Evolutionary conservation across 2,329 filamentous ascomycete species (phyloP).

Genomic region (Rhexocercosporidium sp.): DNA sequence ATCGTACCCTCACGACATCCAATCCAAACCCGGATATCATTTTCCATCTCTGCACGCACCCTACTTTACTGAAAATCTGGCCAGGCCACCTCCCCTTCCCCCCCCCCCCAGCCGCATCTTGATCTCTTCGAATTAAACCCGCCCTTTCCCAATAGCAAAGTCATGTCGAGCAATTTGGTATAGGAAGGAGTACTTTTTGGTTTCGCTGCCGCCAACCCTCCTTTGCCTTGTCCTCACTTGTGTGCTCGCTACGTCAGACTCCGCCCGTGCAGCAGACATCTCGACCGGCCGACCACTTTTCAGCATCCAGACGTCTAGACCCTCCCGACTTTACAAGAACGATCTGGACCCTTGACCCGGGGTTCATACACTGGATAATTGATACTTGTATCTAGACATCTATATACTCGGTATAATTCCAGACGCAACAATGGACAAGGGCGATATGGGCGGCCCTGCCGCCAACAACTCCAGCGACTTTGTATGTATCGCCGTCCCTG

Average conservation of each 20-base stretch:
- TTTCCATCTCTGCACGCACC: not conserved
- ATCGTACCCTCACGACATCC: not conserved
- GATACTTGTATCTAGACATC: no score
- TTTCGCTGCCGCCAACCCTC: not conserved
- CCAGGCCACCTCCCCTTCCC: not conserved
- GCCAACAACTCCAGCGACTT: constrained; percentile 94
- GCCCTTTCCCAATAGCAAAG: not conserved
- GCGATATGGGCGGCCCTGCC: constrained; percentile 39
- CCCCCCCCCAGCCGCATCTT: not conserved
- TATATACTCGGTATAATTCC: not conserved
- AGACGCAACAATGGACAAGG: constrained; percentile 41
- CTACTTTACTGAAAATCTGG: not conserved
- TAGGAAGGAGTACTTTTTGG: not conserved
- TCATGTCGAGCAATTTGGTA: not conserved
- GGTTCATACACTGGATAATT: no score
- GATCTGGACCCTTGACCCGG: constrained; percentile 6
- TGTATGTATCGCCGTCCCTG: constrained; percentile 61
- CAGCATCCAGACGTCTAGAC: constrained; percentile 3
- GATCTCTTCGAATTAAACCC: not conserved
- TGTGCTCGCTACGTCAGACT: constrained; percentile 2
- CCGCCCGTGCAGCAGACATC: constrained; percentile 5
- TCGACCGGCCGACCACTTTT: not conserved
- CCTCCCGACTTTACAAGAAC: not conserved
- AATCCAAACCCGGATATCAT: not conserved
- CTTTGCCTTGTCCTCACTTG: not conserved